These are phyloP conservation scores for Desmodesmus armatus DNA, from an alignment of 139 green algal genomes.

Conservation along the genomic window DNA sequence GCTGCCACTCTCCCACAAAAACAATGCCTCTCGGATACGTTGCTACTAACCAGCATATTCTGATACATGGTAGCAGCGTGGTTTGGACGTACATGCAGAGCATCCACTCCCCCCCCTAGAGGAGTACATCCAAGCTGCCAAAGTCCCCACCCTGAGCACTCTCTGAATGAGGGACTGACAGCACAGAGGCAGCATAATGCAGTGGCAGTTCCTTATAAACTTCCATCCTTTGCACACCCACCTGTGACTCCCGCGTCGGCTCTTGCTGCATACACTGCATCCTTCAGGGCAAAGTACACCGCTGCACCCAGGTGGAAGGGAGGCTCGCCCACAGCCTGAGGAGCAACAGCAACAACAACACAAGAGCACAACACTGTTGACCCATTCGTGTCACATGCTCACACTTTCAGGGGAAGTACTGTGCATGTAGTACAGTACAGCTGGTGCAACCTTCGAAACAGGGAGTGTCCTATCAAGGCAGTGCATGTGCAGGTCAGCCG, in stretches of 20 bases:
- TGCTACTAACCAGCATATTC: too few species aligned
- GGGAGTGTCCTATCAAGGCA: too few species aligned
- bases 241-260: slow-evolving; percentile 47
- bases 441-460: too few species aligned
- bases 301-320: slow-evolving; percentile 91
- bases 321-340: slow-evolving; percentile 94
- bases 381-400: not conserved
- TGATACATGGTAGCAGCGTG: too few species aligned
- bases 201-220: not conserved
- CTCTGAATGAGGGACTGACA: not conserved
- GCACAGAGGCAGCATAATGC: too few species aligned
- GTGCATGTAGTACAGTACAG: too few species aligned
- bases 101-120: too few species aligned
- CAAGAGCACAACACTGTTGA: not conserved
- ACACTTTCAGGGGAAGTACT: too few species aligned
- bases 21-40: too few species aligned
- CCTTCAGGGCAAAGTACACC: slow-evolving; percentile 94
- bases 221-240: not conserved
- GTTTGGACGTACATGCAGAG: too few species aligned
- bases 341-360: not conserved
- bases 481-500: too few species aligned
- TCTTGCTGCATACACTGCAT: slow-evolving; percentile 84
- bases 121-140: slow-evolving; percentile 26
- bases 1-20: too few species aligned
- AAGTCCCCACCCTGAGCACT: not conserved